A percentile compares a stretch with the other conserved stretches of the same genome.
phyloP scores from a whole-genome alignment of 2,329 filamentous ascomycete species.

The Penicillium sp. region DNA sequence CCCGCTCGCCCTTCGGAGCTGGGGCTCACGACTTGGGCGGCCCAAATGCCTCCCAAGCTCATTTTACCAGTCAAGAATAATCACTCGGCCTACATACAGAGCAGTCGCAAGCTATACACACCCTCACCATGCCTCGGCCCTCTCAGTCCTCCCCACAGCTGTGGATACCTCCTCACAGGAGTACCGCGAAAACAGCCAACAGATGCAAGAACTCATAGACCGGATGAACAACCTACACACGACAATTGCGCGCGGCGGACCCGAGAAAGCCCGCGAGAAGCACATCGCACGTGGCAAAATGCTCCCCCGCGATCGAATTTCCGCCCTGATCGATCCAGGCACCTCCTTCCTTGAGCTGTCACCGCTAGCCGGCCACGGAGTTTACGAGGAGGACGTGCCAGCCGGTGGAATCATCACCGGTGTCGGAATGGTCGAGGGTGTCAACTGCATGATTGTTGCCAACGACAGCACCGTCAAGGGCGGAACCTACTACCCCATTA shows the following conservation, averaged over 20 bases:
- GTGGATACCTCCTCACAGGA: slow-evolving; percentile 74
- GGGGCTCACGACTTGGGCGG: slow-evolving; percentile 29
- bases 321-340: slow-evolving; percentile 80
- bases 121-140: slow-evolving; percentile 73
- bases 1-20: slow-evolving; percentile 39
- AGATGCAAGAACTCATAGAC: slow-evolving; percentile 71
- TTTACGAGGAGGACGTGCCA: slow-evolving; percentile 84
- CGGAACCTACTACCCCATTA: slow-evolving; percentile 94
- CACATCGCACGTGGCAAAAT: slow-evolving; percentile 87
- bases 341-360: slow-evolving; percentile 92
- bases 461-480: slow-evolving; percentile 98
- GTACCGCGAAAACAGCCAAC: slow-evolving; percentile 73
- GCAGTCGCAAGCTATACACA: slow-evolving; percentile 72
- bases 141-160: slow-evolving; percentile 71
- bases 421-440: slow-evolving; percentile 82
- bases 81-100: slow-evolving; percentile 26
- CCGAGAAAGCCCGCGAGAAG: slow-evolving; percentile 79
- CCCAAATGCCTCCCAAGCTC: slow-evolving; percentile 9
- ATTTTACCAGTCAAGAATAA: slow-evolving; percentile 1
- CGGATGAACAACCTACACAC: slow-evolving; percentile 67
- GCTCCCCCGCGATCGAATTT: slow-evolving; percentile 84
- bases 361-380: slow-evolving; percentile 77
- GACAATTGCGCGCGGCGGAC: slow-evolving; percentile 70
- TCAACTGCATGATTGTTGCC: slow-evolving; percentile 87
- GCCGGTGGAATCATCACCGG: slow-evolving; percentile 90